Percentiles rank a stretch among this genome's conserved stretches.
phyloP scores from a whole-genome alignment of 148 eudicot genomes.

The Camellia granthamiana region DNA sequence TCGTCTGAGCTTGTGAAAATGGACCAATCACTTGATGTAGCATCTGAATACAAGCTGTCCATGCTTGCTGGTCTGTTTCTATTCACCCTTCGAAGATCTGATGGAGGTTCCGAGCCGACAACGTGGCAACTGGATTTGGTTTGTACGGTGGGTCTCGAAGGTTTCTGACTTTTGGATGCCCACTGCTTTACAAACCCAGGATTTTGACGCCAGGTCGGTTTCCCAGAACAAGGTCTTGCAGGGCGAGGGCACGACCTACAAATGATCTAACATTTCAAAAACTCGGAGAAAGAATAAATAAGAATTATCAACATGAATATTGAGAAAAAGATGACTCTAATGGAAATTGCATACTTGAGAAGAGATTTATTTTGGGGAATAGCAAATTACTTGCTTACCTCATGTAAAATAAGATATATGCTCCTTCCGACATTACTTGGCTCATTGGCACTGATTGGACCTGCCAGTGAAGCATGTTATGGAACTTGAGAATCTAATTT shows the following conservation, averaged over 20 bases:
- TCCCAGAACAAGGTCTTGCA: conserved; percentile 34
- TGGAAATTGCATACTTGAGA: not conserved
- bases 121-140: conserved; percentile 22
- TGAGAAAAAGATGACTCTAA: not conserved
- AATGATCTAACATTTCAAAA: not conserved
- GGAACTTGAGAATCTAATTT: conserved; percentile 10
- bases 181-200: conserved; percentile 23
- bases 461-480: conserved; percentile 35
- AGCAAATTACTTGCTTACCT: conserved; percentile 49
- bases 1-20: conserved; percentile 96
- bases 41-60: conserved; percentile 53
- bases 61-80: conserved; percentile 34
- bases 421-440: conserved; percentile 96
- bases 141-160: conserved; percentile 29
- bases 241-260: conserved; percentile 79
- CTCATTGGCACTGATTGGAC: conserved; percentile 68
- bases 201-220: conserved; percentile 32
- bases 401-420: conserved; percentile 87
- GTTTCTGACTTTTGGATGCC: conserved; percentile 32
- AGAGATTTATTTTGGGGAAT: not conserved
- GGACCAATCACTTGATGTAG: conserved; percentile 83
- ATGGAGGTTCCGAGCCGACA: conserved; percentile 19
- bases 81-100: conserved; percentile 34
- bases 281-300: not conserved
- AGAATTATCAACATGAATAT: not conserved